These are phyloP conservation scores for Nakataea oryzae DNA, from an alignment of 2,329 filamentous ascomycete genomes.

Conservation along the genomic window DNA sequence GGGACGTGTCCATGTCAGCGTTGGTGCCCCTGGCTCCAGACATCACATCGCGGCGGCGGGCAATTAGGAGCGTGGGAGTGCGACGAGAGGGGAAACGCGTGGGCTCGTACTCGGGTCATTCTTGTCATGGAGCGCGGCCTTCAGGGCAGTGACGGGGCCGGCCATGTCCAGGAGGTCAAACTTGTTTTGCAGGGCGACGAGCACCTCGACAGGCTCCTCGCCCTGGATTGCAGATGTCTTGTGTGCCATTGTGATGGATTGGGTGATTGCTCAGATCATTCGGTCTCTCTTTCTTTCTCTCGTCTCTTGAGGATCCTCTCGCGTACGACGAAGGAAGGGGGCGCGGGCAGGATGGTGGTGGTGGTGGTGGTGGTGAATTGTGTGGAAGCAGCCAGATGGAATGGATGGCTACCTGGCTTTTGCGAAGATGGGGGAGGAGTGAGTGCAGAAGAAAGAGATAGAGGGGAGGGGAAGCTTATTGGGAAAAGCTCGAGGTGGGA, in stretches of 20 bases:
- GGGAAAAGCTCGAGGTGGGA: not conserved
- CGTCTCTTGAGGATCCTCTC: no score
- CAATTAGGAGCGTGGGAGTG: conserved; percentile 2
- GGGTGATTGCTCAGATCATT: conserved; percentile 5
- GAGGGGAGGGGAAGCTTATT: not conserved
- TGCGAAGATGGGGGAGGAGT: conserved; percentile 13
- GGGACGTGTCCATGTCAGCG: conserved; percentile 1
- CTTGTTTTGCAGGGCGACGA: conserved; percentile 49
- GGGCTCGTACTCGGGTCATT: conserved; percentile 37
- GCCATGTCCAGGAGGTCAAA: conserved; percentile 50
- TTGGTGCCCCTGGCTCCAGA: not conserved
- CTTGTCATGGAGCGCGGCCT: conserved; percentile 38
- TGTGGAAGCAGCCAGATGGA: conserved; percentile 1
- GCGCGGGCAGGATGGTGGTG: not conserved
- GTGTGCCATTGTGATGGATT: conserved; percentile 40
- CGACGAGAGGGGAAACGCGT: not conserved
- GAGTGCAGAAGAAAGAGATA: not conserved
- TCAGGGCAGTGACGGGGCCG: conserved; percentile 42
- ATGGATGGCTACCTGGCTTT: not conserved
- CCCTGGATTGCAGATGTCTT: conserved; percentile 49
- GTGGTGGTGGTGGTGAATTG: not conserved
- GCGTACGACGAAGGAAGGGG: not conserved
- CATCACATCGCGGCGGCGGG: conserved; percentile 5
- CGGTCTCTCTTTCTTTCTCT: not conserved
- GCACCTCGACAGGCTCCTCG: conserved; percentile 45